Evolutionary conservation across 2,329 filamentous ascomycete species (phyloP).

Genomic region (Emmonsiellopsis sp.): DNA sequence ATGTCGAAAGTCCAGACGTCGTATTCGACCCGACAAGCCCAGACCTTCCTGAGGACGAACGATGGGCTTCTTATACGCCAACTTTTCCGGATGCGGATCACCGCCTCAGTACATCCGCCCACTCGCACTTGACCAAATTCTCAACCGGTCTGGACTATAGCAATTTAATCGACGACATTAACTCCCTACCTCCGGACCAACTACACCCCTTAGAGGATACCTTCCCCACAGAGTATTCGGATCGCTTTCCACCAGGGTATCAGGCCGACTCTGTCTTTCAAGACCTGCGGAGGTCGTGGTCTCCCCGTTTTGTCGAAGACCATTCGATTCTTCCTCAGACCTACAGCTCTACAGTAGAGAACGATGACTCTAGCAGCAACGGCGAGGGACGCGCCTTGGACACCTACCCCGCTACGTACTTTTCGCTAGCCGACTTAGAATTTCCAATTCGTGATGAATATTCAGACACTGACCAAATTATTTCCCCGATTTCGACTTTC

Average conservation of each 20-base stretch:
- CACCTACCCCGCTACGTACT: not conserved
- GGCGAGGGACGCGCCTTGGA: not conserved
- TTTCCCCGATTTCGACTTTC: not conserved
- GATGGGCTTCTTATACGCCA: not conserved
- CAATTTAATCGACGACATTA: not conserved
- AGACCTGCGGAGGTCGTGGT: not conserved
- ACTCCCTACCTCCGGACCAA: not conserved
- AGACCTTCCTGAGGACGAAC: not conserved
- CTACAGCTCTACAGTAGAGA: not conserved
- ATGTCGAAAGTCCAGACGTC: not conserved
- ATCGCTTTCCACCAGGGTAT: not conserved
- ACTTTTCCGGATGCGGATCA: not conserved
- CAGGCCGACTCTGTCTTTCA: not conserved
- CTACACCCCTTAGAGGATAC: not conserved
- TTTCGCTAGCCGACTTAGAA: not conserved
- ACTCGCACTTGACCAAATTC: not conserved
- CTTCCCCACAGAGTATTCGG: not conserved
- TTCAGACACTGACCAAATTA: not conserved
- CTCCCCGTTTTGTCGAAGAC: not conserved
- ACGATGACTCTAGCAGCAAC: not conserved
- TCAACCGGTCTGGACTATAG: not conserved
- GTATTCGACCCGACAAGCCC: not conserved
- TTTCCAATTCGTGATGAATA: not conserved
- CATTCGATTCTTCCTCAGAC: not conserved
- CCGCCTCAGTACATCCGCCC: not conserved